These are phyloP conservation scores for Ophiosphaerella korrae DNA, from an alignment of 2,329 filamentous ascomycete species.

Conservation along the genomic window DNA sequence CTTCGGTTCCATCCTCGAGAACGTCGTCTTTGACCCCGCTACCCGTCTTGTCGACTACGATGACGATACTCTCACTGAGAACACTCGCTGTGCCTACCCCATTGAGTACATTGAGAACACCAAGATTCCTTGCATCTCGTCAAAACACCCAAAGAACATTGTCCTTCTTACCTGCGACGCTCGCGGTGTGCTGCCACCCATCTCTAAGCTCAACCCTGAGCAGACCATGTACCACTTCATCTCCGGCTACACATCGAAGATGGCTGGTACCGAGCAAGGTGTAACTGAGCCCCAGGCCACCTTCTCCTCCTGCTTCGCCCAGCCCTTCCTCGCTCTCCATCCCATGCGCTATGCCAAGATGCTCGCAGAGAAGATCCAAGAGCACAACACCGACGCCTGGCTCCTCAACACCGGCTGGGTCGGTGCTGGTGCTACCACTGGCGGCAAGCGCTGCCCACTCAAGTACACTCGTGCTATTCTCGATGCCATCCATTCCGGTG, in stretches of 20 bases:
- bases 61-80: slow-evolving; percentile 92
- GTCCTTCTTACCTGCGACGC: slow-evolving; percentile 98
- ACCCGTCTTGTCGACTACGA: slow-evolving; percentile 95
- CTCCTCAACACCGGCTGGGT: slow-evolving; percentile 98
- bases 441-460: slow-evolving; percentile 90
- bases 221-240: slow-evolving; percentile 99
- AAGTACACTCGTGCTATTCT: slow-evolving; percentile 99
- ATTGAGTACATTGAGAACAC: slow-evolving; percentile 99
- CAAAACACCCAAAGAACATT: slow-evolving; percentile 93
- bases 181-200: slow-evolving; percentile 93
- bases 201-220: slow-evolving; percentile 91
- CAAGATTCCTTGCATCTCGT: slow-evolving; percentile 93
- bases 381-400: slow-evolving; percentile 96
- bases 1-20: slow-evolving; percentile 97
- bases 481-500: slow-evolving; percentile 95
- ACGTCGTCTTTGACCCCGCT: slow-evolving; percentile 93
- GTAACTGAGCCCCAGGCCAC: slow-evolving; percentile 97
- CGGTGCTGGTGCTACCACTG: slow-evolving; percentile 85
- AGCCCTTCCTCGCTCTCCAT: slow-evolving; percentile 98
- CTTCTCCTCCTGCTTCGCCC: slow-evolving; percentile 98
- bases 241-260: slow-evolving; percentile 99
- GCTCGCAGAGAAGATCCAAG: slow-evolving; percentile 96
- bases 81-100: slow-evolving; percentile 97
- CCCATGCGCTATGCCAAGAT: slow-evolving; percentile 99
- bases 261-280: slow-evolving; percentile 98